Conservation (phyloP, 352 stramenopile genomes). For the Pythium volutum region DNA sequence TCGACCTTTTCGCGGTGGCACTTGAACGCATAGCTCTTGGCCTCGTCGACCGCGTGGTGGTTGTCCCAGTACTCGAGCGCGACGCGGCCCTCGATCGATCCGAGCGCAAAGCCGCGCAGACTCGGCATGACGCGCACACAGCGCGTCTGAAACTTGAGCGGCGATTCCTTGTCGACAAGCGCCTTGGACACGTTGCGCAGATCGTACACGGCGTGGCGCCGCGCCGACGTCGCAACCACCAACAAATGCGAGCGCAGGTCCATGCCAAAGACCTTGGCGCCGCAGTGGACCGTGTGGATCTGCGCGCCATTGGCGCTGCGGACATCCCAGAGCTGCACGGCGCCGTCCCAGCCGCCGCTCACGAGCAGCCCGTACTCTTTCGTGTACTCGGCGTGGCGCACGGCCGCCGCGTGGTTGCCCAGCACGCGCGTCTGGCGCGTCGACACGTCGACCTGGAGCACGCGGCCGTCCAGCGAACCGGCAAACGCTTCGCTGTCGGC, state of each 20-base stretch:
- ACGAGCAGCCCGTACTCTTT: conserved; percentile 47
- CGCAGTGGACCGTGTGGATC: conserved; percentile 41
- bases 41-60: conserved; percentile 41
- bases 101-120: conserved; percentile 86
- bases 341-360: conserved; percentile 68
- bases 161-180: conserved; percentile 66
- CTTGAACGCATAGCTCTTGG: conserved; percentile 97
- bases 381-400: conserved; percentile 59
- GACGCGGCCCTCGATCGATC: conserved; percentile 95
- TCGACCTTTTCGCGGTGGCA: conserved; percentile 93
- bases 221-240: conserved; percentile 51
- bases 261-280: conserved; percentile 71
- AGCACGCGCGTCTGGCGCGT: conserved; percentile 36
- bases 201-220: conserved; percentile 76
- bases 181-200: conserved; percentile 69
- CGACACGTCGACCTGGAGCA: conserved; percentile 56
- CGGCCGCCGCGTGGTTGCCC: conserved; percentile 46
- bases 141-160: conserved; percentile 91
- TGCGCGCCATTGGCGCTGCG: conserved; percentile 49
- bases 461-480: conserved; percentile 63
- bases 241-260: conserved; percentile 56
- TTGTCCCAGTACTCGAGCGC: conserved; percentile 94
- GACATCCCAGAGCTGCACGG: conserved; percentile 63
- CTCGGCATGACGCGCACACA: conserved; percentile 79
- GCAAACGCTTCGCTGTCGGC: conserved; percentile 64